Base-by-base conservation (phyloP, 2,329 filamentous ascomycete genomes). In the Fusarium denticulatum region DNA sequence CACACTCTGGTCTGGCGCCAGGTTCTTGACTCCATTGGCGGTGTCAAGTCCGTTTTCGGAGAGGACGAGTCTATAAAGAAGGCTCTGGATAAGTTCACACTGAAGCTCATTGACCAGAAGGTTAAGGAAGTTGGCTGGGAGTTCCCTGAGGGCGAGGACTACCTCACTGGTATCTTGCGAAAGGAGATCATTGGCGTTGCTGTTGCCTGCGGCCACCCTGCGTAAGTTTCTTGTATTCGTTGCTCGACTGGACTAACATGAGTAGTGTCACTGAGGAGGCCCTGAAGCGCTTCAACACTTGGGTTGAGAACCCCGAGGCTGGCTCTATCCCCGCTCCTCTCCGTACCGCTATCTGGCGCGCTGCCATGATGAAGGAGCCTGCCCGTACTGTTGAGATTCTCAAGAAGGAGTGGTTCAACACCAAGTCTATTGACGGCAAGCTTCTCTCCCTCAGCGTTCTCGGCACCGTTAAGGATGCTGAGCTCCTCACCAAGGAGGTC, bases 1-100 rank as follows among this genome's bases (percentile, higher is more conserved):
- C 94, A 96, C 81, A 95, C 95, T 78, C 88, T 97, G 55, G 96
- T 98, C 10, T 97, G 96, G 93, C 91, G 90, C 64, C 94, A 97
- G 80, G 91, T 97, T 37, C 86, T 97, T 13, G 91, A 92, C 73
- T 93, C 93, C 8, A 85, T 98, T 32, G 88, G 86, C 62, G 91
- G 91, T 60, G 88, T 98, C 68, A 94, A 94, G 81, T 93, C 92
- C n/a, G 90, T 97, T 60, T 98, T 98, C 79, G 89, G 91, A 28
- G 91, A 93, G 52, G 93, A 96, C 72, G 89, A 92, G 62, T 84
- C 89, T 57, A 89, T 96, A 71, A 90, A 91, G 77, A 87, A 89
- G 57, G 94, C 91, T 2, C 84, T 99, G 71, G 92, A 93, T 81
- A 91, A 91, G 59, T 97, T 97, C 80, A 90, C 91, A 5, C 86